Evolutionary conservation across 176 grass and related monocot genomes (phyloP), one percentile per base, ranked within the genome.

Genomic region (Eragrostis nindensis): DNA sequence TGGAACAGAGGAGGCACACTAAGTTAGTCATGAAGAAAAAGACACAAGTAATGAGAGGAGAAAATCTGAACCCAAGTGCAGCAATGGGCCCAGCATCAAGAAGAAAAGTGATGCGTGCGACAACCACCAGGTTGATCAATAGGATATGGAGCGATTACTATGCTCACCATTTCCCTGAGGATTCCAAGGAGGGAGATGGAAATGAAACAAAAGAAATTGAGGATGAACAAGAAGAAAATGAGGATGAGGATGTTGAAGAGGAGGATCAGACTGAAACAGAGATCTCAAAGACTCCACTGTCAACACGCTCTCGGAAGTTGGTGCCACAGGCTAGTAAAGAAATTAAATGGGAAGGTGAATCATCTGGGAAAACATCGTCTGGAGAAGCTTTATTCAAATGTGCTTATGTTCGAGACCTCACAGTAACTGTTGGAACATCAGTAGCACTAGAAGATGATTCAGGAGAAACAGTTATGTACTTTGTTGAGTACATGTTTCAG

Each of bases 401-500:
- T 79, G 97, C 79, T 72, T 45, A 77, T 77, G 87, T 91, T 56
- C 85, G 76, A 62, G 89, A 90, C 24, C 71, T 91, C 73, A 86
- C 46, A 74, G 78, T 96, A 71, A 39, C 52, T 80, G 50, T 91
- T 39, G 93, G 90, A 64, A 70, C 79, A 36, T 41, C 70, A 70
- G 91, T 90, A 15, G 67, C 74, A 48, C 32, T 93, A 26, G 91
- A 99, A 83, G 97, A 93, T 78, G 93, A 89, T 75, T 80, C 81
- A n/a, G 87, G 88, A 74, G 84, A 85, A 85, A 66, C 62, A 44
- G 55, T 89, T 53, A 92, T 96, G 11, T 91, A 86, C 66, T 95
- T 95, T 77, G 71, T 96, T 30, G 97, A 99, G 67, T 96, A 93
- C 64, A 95, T 99, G 93, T 99, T 86, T 75, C 84, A 99, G 86